Percentiles rank a stretch among this genome's conserved stretches.
These are phyloP conservation scores for Crepidotus variabilis DNA, from an alignment of 768 basidiomycete genomes.

Conservation along the genomic window DNA sequence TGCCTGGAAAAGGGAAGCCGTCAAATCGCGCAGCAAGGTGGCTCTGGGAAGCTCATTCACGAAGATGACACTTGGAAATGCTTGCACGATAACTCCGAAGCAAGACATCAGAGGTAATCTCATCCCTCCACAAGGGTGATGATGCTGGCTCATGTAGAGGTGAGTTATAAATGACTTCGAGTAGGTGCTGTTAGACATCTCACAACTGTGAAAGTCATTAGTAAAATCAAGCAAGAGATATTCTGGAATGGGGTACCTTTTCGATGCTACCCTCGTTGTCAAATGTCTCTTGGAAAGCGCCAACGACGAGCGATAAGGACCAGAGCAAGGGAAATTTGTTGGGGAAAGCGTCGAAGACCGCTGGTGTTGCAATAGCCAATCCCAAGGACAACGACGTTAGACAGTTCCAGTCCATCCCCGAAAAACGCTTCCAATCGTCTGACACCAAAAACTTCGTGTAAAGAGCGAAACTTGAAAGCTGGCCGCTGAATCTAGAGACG, in stretches of 20 bases:
- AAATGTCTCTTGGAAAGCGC: neutral
- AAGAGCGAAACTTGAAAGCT: neutral
- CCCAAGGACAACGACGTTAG: neutral
- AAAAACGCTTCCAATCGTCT: neutral
- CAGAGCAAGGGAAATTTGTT: neutral
- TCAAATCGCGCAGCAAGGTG: neutral
- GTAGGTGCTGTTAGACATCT: neutral
- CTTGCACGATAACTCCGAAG: neutral
- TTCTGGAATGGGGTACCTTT: neutral
- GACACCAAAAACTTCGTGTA: neutral
- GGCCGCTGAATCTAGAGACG: neutral
- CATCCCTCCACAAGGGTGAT: neutral
- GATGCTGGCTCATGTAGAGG: neutral
- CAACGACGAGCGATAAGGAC: neutral
- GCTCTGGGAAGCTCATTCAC: neutral
- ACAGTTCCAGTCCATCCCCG: neutral
- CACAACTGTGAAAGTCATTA: neutral
- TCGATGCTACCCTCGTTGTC: neutral
- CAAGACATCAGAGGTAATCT: neutral
- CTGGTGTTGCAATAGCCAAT: neutral
- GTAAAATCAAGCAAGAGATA: neutral
- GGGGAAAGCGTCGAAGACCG: neutral
- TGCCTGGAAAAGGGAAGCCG: too few species aligned
- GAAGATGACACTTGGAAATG: neutral
- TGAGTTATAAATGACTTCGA: neutral